phyloP scores from a whole-genome alignment of 495 filamentous ascomycete species.

The Penicillium longicatenatum region DNA sequence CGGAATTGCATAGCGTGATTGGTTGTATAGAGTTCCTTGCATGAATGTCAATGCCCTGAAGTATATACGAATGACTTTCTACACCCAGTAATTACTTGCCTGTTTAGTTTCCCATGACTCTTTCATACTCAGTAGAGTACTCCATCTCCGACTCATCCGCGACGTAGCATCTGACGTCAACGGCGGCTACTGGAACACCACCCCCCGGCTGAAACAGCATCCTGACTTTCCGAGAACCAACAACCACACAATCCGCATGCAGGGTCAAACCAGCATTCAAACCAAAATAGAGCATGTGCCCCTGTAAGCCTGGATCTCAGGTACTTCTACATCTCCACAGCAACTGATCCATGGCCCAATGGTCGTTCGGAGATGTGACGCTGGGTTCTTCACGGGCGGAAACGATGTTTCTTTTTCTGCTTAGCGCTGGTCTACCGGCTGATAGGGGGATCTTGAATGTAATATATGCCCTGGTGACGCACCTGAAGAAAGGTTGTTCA shows the following conservation, averaged over 20 bases:
- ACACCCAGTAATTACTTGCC: neutral
- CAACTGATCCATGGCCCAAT: neutral
- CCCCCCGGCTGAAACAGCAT: conserved; percentile 24
- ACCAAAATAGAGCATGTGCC: neutral
- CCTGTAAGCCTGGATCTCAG: neutral
- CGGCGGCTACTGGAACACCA: conserved; percentile 34
- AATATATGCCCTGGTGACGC: conserved; percentile 2
- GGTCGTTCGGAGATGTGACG: neutral
- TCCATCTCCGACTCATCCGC: neutral
- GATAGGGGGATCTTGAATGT: neutral
- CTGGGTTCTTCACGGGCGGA: neutral
- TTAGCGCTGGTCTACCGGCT: neutral
- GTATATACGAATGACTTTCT: neutral
- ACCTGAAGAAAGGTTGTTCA: neutral
- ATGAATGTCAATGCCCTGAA: neutral
- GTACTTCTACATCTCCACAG: neutral
- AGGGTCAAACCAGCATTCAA: conserved; percentile 11
- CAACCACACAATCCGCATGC: conserved; percentile 10
- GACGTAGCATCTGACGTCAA: conserved; percentile 35
- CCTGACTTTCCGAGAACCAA: conserved; percentile 20
- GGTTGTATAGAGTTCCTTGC: conserved; percentile 18
- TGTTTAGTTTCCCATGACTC: neutral
- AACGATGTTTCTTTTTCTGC: conserved; percentile 7
- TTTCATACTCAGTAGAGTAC: neutral
- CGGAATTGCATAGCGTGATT: conserved; percentile 27